phyloP scores from a whole-genome alignment of 1,284 basidiomycete species.

The Chiua sp. region DNA sequence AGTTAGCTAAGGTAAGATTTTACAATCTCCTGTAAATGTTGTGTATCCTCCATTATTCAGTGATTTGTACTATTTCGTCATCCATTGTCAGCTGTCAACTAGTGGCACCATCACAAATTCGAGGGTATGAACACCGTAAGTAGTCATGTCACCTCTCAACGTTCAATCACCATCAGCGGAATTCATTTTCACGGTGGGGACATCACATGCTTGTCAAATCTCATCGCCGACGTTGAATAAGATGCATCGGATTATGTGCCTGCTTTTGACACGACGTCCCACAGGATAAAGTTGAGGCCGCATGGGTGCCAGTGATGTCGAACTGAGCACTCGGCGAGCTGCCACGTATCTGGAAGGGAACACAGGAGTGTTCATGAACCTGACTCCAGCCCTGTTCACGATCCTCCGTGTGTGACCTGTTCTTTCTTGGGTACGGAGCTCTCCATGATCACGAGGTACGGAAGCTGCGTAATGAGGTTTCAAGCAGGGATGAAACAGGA shows the following conservation, averaged over 20 bases:
- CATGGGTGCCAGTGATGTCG: conserved; percentile 3
- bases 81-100: neutral
- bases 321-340: neutral
- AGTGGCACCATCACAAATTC: neutral
- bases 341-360: neutral
- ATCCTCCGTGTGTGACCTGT: neutral
- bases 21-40: neutral
- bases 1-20: neutral
- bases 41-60: neutral
- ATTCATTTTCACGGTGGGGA: neutral
- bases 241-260: neutral
- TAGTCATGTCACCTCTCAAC: neutral
- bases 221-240: too few relatives aligned
- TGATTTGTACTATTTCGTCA: neutral
- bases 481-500: neutral
- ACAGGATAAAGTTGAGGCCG: neutral
- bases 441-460: neutral
- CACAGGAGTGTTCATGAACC: neutral
- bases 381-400: neutral
- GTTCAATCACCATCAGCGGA: neutral
- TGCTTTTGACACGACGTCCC: neutral
- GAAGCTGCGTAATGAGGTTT: neutral
- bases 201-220: neutral
- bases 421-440: neutral
- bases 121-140: neutral